Evolutionary conservation across 306 rosid species (phyloP).

Genomic region (Pachyrhizus erosus): DNA sequence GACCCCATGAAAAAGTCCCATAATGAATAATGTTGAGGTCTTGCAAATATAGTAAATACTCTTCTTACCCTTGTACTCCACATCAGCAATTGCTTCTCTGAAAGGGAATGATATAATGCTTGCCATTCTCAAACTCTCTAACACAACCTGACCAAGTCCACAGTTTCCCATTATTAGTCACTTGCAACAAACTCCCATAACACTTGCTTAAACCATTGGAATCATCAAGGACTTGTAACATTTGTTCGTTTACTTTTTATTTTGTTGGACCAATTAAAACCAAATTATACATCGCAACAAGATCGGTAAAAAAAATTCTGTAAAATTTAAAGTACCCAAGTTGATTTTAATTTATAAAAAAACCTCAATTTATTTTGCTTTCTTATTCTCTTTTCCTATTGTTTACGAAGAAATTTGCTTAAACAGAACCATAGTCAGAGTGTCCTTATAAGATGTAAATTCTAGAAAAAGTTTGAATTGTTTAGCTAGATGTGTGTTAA

Average conservation of each 20-base stretch:
- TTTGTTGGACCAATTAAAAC: neutral
- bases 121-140: constrained; percentile 92
- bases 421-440: no score
- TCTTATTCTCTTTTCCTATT: neutral
- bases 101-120: constrained; percentile 89
- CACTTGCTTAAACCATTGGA: neutral
- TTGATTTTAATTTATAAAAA: neutral
- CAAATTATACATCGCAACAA: neutral
- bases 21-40: neutral
- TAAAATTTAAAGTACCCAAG: neutral
- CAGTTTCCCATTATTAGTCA: constrained; percentile 33
- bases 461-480: neutral
- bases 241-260: neutral
- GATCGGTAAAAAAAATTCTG: neutral
- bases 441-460: neutral
- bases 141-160: constrained; percentile 65
- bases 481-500: constrained; percentile 2
- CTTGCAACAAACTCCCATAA: constrained; percentile 14
- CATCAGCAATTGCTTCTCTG: constrained; percentile 94
- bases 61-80: constrained; percentile 81
- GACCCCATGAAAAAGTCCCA: neutral
- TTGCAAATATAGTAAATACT: constrained; percentile 16
- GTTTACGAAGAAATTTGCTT: neutral
- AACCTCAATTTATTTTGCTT: no score
- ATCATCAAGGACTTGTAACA: neutral